These are phyloP conservation scores for Euphorbia corollata DNA, from an alignment of 441 rosid genomes.

Conservation along the genomic window DNA sequence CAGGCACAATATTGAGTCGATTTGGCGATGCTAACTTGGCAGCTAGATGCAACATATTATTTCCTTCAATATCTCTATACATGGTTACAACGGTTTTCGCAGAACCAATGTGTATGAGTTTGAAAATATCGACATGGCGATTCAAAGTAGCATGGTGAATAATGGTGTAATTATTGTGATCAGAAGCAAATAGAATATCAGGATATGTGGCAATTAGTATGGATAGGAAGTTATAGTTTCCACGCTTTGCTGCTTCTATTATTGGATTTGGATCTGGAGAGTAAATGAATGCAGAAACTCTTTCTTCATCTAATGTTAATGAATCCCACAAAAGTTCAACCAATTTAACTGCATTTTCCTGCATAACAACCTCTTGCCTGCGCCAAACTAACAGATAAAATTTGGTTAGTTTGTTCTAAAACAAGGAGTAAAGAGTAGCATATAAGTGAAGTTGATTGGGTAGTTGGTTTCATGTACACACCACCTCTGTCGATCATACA, in stretches of 20 bases:
- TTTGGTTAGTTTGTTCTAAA: too few species aligned
- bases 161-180: slow-evolving; percentile 18
- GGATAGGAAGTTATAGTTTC: slow-evolving; percentile 23
- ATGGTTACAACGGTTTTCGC: slow-evolving; percentile 24
- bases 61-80: slow-evolving; percentile 16
- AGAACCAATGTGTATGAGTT: slow-evolving; percentile 25
- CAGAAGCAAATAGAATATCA: slow-evolving; percentile 24
- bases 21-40: slow-evolving; percentile 7
- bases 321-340: not conserved
- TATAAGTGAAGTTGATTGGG: too few species aligned
- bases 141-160: slow-evolving; percentile 29
- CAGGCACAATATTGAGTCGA: slow-evolving; percentile 27
- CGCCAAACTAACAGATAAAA: too few species aligned
- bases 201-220: slow-evolving; percentile 23
- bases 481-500: too few species aligned
- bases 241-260: slow-evolving; percentile 24
- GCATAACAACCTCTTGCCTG: too few species aligned
- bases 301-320: slow-evolving; percentile 16
- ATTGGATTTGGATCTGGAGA: slow-evolving; percentile 9
- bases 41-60: slow-evolving; percentile 1
- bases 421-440: too few species aligned
- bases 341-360: not conserved
- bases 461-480: too few species aligned
- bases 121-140: slow-evolving; percentile 32
- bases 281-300: slow-evolving; percentile 10